These are phyloP conservation scores for Scheffersomyces illinoinensis DNA, from an alignment of 1,139 yeast genomes.

Conservation along the genomic window DNA sequence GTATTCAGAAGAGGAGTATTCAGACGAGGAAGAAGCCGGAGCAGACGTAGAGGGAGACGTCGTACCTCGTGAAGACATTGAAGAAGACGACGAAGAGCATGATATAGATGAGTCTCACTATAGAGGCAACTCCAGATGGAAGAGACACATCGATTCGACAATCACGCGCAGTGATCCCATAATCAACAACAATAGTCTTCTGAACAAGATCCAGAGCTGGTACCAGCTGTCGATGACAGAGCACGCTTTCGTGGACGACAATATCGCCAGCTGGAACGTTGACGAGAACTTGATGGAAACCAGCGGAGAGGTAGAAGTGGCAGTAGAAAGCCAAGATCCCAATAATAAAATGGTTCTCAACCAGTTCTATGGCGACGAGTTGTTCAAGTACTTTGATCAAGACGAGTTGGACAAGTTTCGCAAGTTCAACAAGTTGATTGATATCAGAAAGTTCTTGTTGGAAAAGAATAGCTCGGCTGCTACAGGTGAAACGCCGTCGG, in stretches of 20 bases:
- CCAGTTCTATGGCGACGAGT: slow-evolving; percentile 38
- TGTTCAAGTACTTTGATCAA: slow-evolving; percentile 25
- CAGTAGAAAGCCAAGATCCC: neutral
- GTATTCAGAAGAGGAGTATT: slow-evolving; percentile 15
- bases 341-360: slow-evolving; percentile 9
- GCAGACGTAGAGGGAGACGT: slow-evolving; percentile 6
- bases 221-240: slow-evolving; percentile 15
- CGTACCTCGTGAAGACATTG: slow-evolving; percentile 13
- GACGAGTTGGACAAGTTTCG: slow-evolving; percentile 30
- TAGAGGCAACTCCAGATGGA: neutral
- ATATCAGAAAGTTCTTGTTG: slow-evolving; percentile 17
- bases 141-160: neutral
- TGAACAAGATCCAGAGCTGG: slow-evolving; percentile 28
- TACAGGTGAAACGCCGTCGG: neutral
- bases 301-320: neutral
- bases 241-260: slow-evolving; percentile 33
- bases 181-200: slow-evolving; percentile 7
- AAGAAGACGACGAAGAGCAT: slow-evolving; percentile 8
- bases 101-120: slow-evolving; percentile 3
- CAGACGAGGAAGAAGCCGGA: slow-evolving; percentile 13
- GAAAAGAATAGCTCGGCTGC: slow-evolving; percentile 6
- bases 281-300: slow-evolving; percentile 32
- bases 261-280: slow-evolving; percentile 48
- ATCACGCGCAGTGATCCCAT: neutral
- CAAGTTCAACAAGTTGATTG: slow-evolving; percentile 23